Evolutionary conservation across 441 rosid genomes (phyloP).

Genomic region (Theobroma grandiflorum): DNA sequence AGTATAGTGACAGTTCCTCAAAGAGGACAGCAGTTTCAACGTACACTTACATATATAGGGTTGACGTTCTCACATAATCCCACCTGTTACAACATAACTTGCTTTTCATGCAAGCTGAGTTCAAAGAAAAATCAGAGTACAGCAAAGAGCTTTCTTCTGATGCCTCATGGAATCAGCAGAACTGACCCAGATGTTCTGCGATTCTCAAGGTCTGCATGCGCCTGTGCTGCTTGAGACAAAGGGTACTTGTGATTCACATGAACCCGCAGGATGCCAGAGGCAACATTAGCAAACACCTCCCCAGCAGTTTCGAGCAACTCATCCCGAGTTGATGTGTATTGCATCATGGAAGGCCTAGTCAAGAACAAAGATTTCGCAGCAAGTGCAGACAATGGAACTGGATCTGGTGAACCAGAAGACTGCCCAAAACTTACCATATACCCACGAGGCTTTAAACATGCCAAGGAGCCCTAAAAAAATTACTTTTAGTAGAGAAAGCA

Average conservation of each 20-base stretch:
- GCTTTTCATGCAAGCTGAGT: background rate
- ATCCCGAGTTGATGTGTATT: slow-evolving; percentile 66
- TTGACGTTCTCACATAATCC: background rate
- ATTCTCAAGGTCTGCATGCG: slow-evolving; percentile 78
- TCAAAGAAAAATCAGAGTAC: background rate
- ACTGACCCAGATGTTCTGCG: slow-evolving; percentile 77
- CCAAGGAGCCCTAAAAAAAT: slow-evolving; percentile 72
- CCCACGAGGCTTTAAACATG: slow-evolving; percentile 76
- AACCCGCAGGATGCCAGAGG: slow-evolving; percentile 68
- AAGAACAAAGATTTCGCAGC: slow-evolving; percentile 75
- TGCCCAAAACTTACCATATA: slow-evolving; percentile 92
- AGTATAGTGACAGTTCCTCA: background rate
- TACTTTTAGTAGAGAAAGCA: slow-evolving; percentile 13
- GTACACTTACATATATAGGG: background rate
- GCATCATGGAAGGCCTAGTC: slow-evolving; percentile 83
- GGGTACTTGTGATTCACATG: slow-evolving; percentile 79
- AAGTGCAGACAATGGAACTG: slow-evolving; percentile 74
- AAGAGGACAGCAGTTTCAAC: background rate
- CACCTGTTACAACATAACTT: background rate
- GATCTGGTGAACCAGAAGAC: slow-evolving; percentile 84
- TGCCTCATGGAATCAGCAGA: slow-evolving; percentile 70
- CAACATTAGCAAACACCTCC: slow-evolving; percentile 66
- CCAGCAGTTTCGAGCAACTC: slow-evolving; percentile 83
- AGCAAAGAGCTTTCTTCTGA: background rate
- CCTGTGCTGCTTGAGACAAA: slow-evolving; percentile 71